A percentile compares a stretch with the other conserved stretches of the same genome.
Evolutionary conservation across 2,329 filamentous ascomycete species (phyloP).

Genomic region (Didymella pomorum): DNA sequence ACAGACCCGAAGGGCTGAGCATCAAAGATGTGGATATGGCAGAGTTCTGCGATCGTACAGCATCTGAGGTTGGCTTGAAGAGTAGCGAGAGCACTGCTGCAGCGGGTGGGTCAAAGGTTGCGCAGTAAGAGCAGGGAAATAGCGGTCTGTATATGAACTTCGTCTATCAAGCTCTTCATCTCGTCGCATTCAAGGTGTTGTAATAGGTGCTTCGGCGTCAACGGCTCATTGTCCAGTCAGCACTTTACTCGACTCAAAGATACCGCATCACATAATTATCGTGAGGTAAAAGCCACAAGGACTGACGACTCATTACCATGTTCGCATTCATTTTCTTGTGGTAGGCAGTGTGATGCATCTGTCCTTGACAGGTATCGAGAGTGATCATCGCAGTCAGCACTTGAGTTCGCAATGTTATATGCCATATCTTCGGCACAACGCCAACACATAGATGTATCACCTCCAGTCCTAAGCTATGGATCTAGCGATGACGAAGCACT

Average conservation of each 20-base stretch:
- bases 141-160: neutral
- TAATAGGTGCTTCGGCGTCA: neutral
- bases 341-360: too few species aligned
- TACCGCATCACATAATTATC: too few species aligned
- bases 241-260: too few species aligned
- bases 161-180: neutral
- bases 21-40: constrained; percentile 50
- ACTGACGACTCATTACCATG: too few species aligned
- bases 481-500: neutral
- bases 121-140: neutral
- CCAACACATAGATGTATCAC: neutral
- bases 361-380: neutral
- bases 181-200: neutral
- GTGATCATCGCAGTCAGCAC: neutral
- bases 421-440: neutral
- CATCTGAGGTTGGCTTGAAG: constrained; percentile 39
- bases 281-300: too few species aligned
- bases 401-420: neutral
- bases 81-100: neutral
- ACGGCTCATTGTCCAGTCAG: too few species aligned
- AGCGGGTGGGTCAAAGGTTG: neutral
- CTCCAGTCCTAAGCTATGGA: neutral
- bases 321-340: too few species aligned
- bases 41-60: constrained; percentile 45
- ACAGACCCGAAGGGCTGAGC: constrained; percentile 45